Evolutionary conservation across 495 filamentous ascomycete genomes (phyloP), one percentile per base, ranked within the genome.

Genomic region (Friedmanniomyces simplex): DNA sequence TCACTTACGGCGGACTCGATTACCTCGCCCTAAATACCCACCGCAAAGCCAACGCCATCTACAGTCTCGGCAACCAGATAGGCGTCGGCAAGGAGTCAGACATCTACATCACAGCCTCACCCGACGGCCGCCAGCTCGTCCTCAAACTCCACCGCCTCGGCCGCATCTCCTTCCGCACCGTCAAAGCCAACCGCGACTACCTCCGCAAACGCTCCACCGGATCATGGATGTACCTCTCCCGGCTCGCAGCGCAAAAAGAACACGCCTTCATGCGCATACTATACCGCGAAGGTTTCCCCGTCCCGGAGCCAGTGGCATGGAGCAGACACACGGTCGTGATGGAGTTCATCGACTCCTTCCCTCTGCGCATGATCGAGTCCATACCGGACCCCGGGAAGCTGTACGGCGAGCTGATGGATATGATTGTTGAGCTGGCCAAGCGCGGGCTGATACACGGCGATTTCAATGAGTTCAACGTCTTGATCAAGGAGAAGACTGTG

Each of bases 401-500:
- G 20, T 97, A 97, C 73, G 84, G 85, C 36, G 86, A 95, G 52
- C 74, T 99, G 52, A 94, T 99, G 69, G 79, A 83, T 52, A 81
- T 96, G 59, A 88, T 96, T 58, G 68, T 99, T 43, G 76, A 81
- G 50, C 78, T 99, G 24, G 93, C 93, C n/a, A 77, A 79, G 28
- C 83, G 86, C 64, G 94, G 93, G 8, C 73, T 99, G 55, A 97
- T 99, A 53, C 93, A 99, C 69, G 94, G 93, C 62, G 93, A 99
- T 69, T 97, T 95, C 74, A 99, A 99, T 74, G 94, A 97, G 73
- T 99, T 99, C 76, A 99, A 99, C 67, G 88, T 99, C 57, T 76
- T 99, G 20, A 83, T 97, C 45, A 14, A n/a, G 8, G 53, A 57
- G n/a, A 24, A n/a, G 24, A 39, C 20, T n/a, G 45, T n/a, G 18